Conservation (phyloP, 2,329 filamentous ascomycete species). For the Aspergillus fructus region DNA sequence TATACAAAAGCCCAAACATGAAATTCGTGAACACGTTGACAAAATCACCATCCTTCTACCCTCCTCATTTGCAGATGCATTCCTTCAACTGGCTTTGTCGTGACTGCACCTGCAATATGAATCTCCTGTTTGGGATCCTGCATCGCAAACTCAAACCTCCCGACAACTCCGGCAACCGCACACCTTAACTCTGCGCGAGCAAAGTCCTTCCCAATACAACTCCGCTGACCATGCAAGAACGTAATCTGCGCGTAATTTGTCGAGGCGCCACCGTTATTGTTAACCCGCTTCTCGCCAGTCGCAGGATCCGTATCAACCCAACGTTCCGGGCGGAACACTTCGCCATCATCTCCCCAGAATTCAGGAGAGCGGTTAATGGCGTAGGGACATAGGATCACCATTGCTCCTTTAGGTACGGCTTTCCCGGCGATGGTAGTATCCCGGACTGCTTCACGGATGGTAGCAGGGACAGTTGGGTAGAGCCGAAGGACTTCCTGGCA, state of each 20-base stretch:
- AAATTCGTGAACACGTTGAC: background rate
- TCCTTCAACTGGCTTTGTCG: slow-evolving; percentile 40
- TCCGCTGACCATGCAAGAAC: slow-evolving; percentile 39
- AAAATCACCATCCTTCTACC: slow-evolving; percentile 32
- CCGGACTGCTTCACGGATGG: slow-evolving; percentile 40
- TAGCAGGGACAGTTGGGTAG: slow-evolving; percentile 41
- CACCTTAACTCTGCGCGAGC: slow-evolving; percentile 42
- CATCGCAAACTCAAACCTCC: slow-evolving; percentile 36
- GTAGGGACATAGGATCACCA: slow-evolving; percentile 64
- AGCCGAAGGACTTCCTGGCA: slow-evolving; percentile 67
- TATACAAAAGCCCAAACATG: background rate
- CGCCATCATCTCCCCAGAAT: slow-evolving; percentile 74
- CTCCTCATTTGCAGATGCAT: slow-evolving; percentile 36
- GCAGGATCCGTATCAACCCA: slow-evolving; percentile 61
- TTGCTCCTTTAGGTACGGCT: slow-evolving; percentile 67
- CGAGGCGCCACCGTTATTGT: slow-evolving; percentile 51
- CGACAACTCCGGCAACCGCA: slow-evolving; percentile 40
- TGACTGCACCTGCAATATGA: slow-evolving; percentile 37
- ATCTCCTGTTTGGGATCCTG: slow-evolving; percentile 37
- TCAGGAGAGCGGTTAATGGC: slow-evolving; percentile 68
- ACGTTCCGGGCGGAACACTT: slow-evolving; percentile 72
- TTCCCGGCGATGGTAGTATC: slow-evolving; percentile 61
- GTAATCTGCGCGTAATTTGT: slow-evolving; percentile 42
- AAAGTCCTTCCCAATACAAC: slow-evolving; percentile 45
- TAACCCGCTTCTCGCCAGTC: slow-evolving; percentile 50